phyloP scores from a whole-genome alignment of 495 filamentous ascomycete species.

The Penicillium lividum region DNA sequence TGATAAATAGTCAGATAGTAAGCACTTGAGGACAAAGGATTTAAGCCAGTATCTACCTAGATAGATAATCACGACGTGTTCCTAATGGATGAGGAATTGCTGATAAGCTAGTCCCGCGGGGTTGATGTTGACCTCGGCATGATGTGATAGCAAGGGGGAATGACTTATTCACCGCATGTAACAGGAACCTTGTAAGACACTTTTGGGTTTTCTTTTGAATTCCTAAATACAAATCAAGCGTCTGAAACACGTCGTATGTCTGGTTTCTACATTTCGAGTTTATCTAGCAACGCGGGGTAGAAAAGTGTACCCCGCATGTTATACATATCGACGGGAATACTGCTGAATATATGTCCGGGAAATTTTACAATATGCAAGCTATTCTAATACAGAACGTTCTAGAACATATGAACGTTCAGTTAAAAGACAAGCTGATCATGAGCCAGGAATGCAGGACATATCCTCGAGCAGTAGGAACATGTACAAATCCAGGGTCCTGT shows the following conservation, averaged over 20 bases:
- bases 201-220: no score
- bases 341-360: no score
- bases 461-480: no score
- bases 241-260: background rate
- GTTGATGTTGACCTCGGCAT: conserved; percentile 1
- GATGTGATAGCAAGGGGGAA: conserved; percentile 1
- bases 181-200: background rate
- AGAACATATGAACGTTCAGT: no score
- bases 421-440: no score
- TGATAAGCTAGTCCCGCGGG: background rate
- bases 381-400: no score
- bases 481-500: no score
- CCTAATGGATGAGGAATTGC: background rate
- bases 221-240: no score
- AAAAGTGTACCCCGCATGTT: background rate
- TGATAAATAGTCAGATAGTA: background rate
- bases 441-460: no score
- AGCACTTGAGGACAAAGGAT: background rate
- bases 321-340: background rate
- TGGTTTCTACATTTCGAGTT: background rate
- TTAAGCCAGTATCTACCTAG: background rate
- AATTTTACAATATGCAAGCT: no score
- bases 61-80: background rate
- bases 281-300: background rate
- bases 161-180: background rate